Base-by-base conservation (phyloP, 1,139 yeast species). In the Williopsis jadinii region DNA sequence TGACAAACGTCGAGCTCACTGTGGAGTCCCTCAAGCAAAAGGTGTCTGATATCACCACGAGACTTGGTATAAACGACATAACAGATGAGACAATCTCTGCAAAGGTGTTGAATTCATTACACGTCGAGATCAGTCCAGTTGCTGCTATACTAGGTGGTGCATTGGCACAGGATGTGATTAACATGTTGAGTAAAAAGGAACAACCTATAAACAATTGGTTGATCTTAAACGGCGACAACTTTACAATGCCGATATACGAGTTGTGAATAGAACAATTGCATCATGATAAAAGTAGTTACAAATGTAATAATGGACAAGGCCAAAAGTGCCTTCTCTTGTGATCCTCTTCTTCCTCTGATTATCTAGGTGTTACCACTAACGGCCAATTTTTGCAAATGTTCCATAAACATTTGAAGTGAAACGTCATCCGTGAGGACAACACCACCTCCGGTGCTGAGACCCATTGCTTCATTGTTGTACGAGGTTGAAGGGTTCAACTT, bases 401-500 rank as follows among this genome's bases (percentile, higher is more conserved):
- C 76, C 94, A 88, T 88, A 61, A 88, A 88, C 32, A 85, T 87
- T 68, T 88, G 95, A 61, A 88, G 73, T 38, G 92, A 80, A 36
- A 88, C 97, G 68, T 90, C 97, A 66, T 90, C 97, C 29, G 97
- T 90, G 60, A 90, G 78, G 36, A 90, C 96, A 54, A 87, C 87
- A 13, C 95, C 88, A 14, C 76, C 64, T 43, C 66, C 67, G 35
- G 71, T 70, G 29, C 70, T 66, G 40, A 76, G 79, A 40, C 70
- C 68, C 53, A 71, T 66, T 52, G 77, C 83, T 49, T 73, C 69
- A 45, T 72, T 71, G 58, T 77, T 81, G 63, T 84, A 85, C 35
- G 92, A 83, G 49, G 86, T 86, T 38, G 95, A 83, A 38, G 98
- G 97, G 63, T 92, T 92, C 63, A 92, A 78, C 67, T 87, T 90